Evolutionary conservation across 768 basidiomycete genomes (phyloP), one percentile per base, ranked within the genome.

Genomic region (Podaxis sp.): DNA sequence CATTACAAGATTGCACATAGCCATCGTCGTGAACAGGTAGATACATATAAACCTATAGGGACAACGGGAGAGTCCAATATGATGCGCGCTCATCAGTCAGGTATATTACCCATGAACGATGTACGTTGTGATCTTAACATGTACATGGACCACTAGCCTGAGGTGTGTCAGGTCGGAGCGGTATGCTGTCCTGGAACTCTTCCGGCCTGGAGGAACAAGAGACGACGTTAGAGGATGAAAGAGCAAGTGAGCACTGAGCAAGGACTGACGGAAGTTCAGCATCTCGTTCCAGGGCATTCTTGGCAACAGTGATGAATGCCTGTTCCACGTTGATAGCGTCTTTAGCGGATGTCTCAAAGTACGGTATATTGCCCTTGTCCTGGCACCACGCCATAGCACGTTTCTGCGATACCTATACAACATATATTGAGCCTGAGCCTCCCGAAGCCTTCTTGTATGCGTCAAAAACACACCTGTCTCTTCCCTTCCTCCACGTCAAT

Each of bases 381-480:
- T 98, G 95, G 73, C 97, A 99, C 97, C 97, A 99, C 4, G 96
- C 93, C 94, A 98, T 97, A 16, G 97, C 96, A 44, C 96, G 91
- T 74, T 99, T 99, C 88, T 99, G 97, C 4, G 94, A 93, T 23
- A 99, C 96, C 95, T 96, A 67, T 16, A 46, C n/a, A 48, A 51
- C 23, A 50, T 28, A 11, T 14, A 32, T 16, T 51, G n/a, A 18
- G 13, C 3, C 40, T 42, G 18, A 38, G 37, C 52, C 36, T 23
- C 36, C 37, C 9, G 21, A 11, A 13, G 37, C 5, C 13, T 18
- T 28, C 11, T 38, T 18, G 6, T 44, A 6, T 16, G 18, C 16
- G 14, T 4, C n/a, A 38, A 38, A 36, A 32, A 68, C 83, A 63
- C 62, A 93, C 95, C 87, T 96, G 95, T 66, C 97, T 87, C 76